Evolutionary conservation across 2,329 filamentous ascomycete species (phyloP).

Genomic region (Diaporthe citri): DNA sequence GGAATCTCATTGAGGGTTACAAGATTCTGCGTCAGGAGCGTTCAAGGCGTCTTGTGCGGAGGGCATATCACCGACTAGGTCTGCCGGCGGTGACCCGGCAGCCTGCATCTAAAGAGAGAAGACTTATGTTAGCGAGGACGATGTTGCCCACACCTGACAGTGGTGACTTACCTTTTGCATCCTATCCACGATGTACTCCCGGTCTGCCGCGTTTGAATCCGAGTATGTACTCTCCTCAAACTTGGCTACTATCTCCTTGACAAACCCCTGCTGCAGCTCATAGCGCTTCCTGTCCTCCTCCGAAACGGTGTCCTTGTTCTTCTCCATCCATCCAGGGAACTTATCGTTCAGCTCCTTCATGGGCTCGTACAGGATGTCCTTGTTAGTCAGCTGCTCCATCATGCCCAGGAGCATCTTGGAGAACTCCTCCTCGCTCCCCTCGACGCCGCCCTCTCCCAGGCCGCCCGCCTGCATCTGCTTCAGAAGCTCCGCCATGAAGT

Average conservation of each 20-base stretch:
- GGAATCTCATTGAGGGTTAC: constrained; percentile 67
- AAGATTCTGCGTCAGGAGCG: constrained; percentile 69
- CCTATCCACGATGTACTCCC: constrained; percentile 93
- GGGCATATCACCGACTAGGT: constrained; percentile 91
- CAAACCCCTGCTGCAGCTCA: constrained; percentile 82
- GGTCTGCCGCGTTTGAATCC: constrained; percentile 83
- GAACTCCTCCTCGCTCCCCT: constrained; percentile 82
- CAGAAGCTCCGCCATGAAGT: constrained; percentile 91
- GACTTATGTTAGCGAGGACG: constrained; percentile 39
- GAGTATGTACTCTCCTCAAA: constrained; percentile 87
- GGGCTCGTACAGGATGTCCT: constrained; percentile 97
- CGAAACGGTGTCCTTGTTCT: constrained; percentile 76
- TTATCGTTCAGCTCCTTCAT: constrained; percentile 98
- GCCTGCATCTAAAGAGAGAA: constrained; percentile 85
- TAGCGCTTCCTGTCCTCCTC: constrained; percentile 84
- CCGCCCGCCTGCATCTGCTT: constrained; percentile 83
- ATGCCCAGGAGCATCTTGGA: constrained; percentile 96
- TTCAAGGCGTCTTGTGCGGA: constrained; percentile 81
- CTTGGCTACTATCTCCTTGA: constrained; percentile 86
- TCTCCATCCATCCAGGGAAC: constrained; percentile 89
- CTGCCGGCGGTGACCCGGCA: constrained; percentile 88
- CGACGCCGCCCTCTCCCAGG: constrained; percentile 58
- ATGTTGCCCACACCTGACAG: background rate
- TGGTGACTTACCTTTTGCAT: constrained; percentile 87
- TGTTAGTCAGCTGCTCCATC: constrained; percentile 99